phyloP scores from a whole-genome alignment of 306 rosid genomes.

The Potentilla sterilis region DNA sequence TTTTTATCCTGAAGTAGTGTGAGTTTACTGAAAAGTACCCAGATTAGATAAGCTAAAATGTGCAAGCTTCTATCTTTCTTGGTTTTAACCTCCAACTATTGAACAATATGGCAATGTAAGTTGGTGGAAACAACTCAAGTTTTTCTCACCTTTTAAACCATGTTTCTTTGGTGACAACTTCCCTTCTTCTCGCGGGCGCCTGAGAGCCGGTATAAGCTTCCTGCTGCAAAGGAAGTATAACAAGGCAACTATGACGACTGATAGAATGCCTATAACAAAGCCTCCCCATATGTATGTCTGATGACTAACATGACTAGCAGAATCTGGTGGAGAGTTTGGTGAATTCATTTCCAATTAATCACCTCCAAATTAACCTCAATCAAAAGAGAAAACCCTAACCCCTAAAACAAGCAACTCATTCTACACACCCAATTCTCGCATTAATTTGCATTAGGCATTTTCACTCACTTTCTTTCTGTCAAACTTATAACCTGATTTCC shows the following conservation, averaged over 20 bases:
- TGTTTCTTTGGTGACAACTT: slow-evolving; percentile 2
- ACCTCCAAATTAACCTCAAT: not conserved
- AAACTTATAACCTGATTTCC: not conserved
- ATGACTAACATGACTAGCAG: slow-evolving; percentile 1
- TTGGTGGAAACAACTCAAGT: not conserved
- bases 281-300: slow-evolving; percentile 20
- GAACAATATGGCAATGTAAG: not conserved
- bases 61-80: not conserved
- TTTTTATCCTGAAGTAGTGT: not conserved
- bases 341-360: not conserved
- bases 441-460: not conserved
- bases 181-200: slow-evolving; percentile 8
- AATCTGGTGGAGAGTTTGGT: not conserved
- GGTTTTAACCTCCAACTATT: not conserved
- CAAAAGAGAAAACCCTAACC: not conserved
- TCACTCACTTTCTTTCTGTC: not conserved
- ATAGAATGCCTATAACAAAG: slow-evolving; percentile 41
- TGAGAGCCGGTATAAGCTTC: slow-evolving; percentile 39
- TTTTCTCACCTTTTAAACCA: slow-evolving; percentile 39
- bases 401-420: not conserved
- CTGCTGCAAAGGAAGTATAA: slow-evolving; percentile 36
- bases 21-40: not conserved
- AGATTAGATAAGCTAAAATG: not conserved
- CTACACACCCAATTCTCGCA: not conserved
- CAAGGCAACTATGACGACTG: slow-evolving; percentile 33